Base-by-base conservation (phyloP, 768 basidiomycete species). In the Botryobasidium botryosum region DNA sequence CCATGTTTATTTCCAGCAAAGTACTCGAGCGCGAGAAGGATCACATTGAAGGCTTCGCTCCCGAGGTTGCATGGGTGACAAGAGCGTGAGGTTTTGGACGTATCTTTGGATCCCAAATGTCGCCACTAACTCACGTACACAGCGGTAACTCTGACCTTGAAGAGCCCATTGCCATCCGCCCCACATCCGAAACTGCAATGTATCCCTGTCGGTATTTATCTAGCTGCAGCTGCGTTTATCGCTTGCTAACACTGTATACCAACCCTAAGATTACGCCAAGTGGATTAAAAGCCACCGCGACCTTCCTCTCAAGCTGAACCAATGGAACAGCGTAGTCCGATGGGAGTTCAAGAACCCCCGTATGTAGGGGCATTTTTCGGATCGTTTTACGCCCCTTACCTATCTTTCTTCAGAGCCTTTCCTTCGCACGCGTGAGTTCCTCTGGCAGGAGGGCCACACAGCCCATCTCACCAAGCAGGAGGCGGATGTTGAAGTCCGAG, bases 381-480 rank as follows among this genome's bases (percentile, higher is more conserved):
- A 42, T 39, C 21, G 23, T 21, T 38, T 18, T 8, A 28, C 46
- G 27, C 27, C 18, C 21, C 24, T 12, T 17, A 31, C 35, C 6
- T 37, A 7, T 35, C 13, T 32, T 20, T 12, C 21, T 43, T 28
- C 58, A 85, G 82, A 99, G 61, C 94, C 94, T 6, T 99, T 99
- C 82, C 73, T 99, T 29, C 88, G 94, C 45, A 97, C 94, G 2
- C 85, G 94, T 59, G 94, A 99, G 66, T 99, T 96, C 72, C 68
- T 99, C n/a, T 99, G 94, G 94, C 94, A 99, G 66, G 94, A 99
- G 63, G 94, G 94, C 29, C 94, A 99, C 66, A 97, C 94, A 6
- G 92, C 94, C 3, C 77, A 81, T 62, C 70, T 91, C 35, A 85
- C 81, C 52, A 82, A 91, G 62, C 58, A 66, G 3, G 92, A 96